A percentile compares a stretch with the other conserved stretches of the same genome.
These are phyloP conservation scores for Puccinia hordei DNA, from an alignment of 1,284 basidiomycete species.

Conservation along the genomic window DNA sequence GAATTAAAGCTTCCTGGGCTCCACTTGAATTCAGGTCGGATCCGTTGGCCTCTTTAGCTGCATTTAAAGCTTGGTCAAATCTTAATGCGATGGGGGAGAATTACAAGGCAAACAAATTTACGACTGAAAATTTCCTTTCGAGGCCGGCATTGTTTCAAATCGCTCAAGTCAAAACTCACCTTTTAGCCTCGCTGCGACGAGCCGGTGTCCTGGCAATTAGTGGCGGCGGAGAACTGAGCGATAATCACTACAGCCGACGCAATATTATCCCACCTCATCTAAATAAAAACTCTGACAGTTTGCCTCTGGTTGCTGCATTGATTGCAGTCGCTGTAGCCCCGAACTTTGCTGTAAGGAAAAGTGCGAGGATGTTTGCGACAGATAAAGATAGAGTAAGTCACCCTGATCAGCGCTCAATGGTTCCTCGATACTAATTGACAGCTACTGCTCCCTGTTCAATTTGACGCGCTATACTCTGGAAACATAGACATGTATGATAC, in stretches of 20 bases:
- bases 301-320: conserved; percentile 80
- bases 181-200: conserved; percentile 75
- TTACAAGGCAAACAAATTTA: conserved; percentile 75
- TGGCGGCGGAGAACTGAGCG: conserved; percentile 52
- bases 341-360: conserved; percentile 86
- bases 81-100: conserved; percentile 54
- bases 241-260: conserved; percentile 12
- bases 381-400: conserved; percentile 77
- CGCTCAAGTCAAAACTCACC: conserved; percentile 78
- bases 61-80: conserved; percentile 75
- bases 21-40: conserved; percentile 77
- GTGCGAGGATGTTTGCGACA: conserved; percentile 74
- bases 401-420: neutral
- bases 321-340: conserved; percentile 85
- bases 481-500: conserved; percentile 42
- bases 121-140: conserved; percentile 81
- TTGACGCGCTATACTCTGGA: neutral
- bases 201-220: conserved; percentile 67
- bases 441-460: neutral
- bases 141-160: conserved; percentile 81
- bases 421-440: neutral
- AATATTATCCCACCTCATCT: conserved; percentile 67
- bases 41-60: conserved; percentile 75
- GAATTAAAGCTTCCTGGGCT: conserved; percentile 78
- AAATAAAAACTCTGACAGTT: conserved; percentile 73